These are phyloP conservation scores for Sphaceloma murrayae DNA, from an alignment of 2,329 filamentous ascomycete species.

Conservation along the genomic window DNA sequence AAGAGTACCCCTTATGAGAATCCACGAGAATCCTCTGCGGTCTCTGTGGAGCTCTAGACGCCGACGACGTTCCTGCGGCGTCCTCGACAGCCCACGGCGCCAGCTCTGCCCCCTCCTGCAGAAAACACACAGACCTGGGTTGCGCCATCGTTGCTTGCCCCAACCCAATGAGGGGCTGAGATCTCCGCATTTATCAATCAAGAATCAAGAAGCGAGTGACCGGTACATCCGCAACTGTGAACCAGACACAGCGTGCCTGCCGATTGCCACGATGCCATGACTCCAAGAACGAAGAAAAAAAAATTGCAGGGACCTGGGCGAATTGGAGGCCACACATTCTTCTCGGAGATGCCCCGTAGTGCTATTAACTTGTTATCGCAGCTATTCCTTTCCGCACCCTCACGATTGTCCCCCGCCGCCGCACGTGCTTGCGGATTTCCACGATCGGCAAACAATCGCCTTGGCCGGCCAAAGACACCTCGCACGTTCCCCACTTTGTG, in stretches of 20 bases:
- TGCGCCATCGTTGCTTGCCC: slow-evolving; percentile 12
- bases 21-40: no score
- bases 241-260: slow-evolving; percentile 11
- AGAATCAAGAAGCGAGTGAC: slow-evolving; percentile 9
- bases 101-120: slow-evolving; percentile 10
- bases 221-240: slow-evolving; percentile 13
- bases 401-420: no score
- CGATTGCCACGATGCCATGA: neutral
- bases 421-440: slow-evolving; percentile 1
- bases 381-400: no score
- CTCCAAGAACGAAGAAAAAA: slow-evolving; percentile 2
- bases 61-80: slow-evolving; percentile 14
- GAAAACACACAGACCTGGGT: slow-evolving; percentile 15
- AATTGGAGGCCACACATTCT: neutral
- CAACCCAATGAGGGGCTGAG: slow-evolving; percentile 12
- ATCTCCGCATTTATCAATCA: slow-evolving; percentile 12
- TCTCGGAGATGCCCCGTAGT: no score
- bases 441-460: slow-evolving; percentile 13
- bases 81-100: slow-evolving; percentile 5
- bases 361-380: no score
- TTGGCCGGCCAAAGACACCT: slow-evolving; percentile 2
- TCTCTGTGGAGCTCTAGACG: slow-evolving; percentile 11
- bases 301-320: slow-evolving; percentile 13
- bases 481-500: slow-evolving; percentile 5
- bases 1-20: neutral